Evolutionary conservation across 2,329 filamentous ascomycete species (phyloP), one percentile per base, ranked within the genome.

Genomic region (Exutisphaerella laricina): DNA sequence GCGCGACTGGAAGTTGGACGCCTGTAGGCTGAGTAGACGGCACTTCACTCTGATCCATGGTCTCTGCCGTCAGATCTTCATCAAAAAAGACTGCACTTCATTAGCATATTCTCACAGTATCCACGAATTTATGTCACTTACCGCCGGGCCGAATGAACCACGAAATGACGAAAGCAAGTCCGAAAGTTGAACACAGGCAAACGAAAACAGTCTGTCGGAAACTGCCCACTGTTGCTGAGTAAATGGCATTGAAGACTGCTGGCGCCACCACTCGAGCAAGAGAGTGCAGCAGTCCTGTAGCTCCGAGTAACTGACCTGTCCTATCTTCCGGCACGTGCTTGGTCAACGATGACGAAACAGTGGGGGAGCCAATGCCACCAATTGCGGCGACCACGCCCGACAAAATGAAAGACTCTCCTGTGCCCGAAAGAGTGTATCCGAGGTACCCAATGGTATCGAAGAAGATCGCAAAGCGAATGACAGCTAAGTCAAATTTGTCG

Each of bases 141-240:
- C 88, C 72, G 70, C 85, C 73, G 3, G 88, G 83, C 57, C 71
- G 76, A 18, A 97, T 71, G 41, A 88, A 77, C 63, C 82, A 83
- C 57, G 80, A 85, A 41, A 79, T 72, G 2, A 81, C 39, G 21
- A 90, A 74, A 0, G 81, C 81, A 6, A 81, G 17, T 1, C 68
- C 75, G 61, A 94, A 94, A 0, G 85, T 70, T 5, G 67, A 66
- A 1, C 77, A 70, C 32, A 97, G 66, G 37, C 85, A 78, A 6
- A 94, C 78, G 62, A 96, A 96, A 1, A 94, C 82, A 1, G 87
- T 80, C 64, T 92, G 87, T 0, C 87, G 80, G 53, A 85, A 90
- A 1, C 68, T 79, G 14, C 75, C 79, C 1, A 96, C 86, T 0
- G 92, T 97, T 2, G 75, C 70, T 10, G 84, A 84, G 62, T 94